Evolutionary conservation across 345 rosid genomes (phyloP), one percentile per base, ranked within the genome.

Genomic region (Brassica incana): DNA sequence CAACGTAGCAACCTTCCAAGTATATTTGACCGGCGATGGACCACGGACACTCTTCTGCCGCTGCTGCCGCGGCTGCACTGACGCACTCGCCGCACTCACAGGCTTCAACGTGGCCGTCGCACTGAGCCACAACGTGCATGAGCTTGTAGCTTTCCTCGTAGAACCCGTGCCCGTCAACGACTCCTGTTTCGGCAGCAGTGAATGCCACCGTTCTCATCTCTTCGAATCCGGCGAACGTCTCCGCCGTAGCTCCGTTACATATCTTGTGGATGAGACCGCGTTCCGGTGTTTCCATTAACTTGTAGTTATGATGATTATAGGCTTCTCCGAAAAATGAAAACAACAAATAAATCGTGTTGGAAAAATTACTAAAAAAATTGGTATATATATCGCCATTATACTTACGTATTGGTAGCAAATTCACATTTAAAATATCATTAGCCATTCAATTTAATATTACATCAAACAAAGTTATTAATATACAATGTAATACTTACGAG

Each of bases 71-170:
- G 0, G 97, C 93, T 20, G 54, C 63, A 62, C 65, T 50, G n/a
- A 92, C 76, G 74, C 98, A 94, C 60, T 88, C 88, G 2, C 89
- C 87, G 45, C 98, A 92, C 9, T 85, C 87, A 63, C 92, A 85
- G 3, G 18, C 69, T 54, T 79, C 81, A 65, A 91, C 80, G 30
- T 85, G 92, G 11, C 82, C 92, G 50, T 90, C 91, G 67, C 98
- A 94, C 65, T 90, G 89, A 6, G 86, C 97, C 76, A 82, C 73
- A 5, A 87, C 85, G 33, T 73, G 85, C 72, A 94, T 69, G 45
- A 71, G 43, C 43, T 82, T 88, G 76, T 74, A 75, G 27, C 79
- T 85, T 43, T 63, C 72, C 3, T 82, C 85, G 36, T 70, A 87
- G 76, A 85, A 88, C 15, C 91, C 88, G 15, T 72, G 76, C 3